phyloP scores from a whole-genome alignment of 1,284 basidiomycete species.

The Cutaneotrichosporon cutaneum region DNA sequence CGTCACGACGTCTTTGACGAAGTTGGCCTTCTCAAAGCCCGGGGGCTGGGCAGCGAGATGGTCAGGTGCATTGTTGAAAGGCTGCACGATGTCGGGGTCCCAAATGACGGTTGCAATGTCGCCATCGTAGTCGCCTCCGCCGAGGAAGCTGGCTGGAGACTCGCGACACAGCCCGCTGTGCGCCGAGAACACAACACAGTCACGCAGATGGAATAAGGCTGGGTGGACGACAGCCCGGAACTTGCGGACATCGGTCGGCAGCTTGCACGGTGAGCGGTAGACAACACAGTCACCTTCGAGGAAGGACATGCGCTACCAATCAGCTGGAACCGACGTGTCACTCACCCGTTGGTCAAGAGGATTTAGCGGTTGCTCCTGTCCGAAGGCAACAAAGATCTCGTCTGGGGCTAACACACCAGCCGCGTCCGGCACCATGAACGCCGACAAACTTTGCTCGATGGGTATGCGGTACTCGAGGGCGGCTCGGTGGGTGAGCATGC shows the following conservation, averaged over 20 bases:
- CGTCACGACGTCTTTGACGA: slow-evolving; percentile 37
- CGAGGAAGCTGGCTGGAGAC: slow-evolving; percentile 42
- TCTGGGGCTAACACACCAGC: slow-evolving; percentile 33
- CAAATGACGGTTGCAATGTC: slow-evolving; percentile 42
- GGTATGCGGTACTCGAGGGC: slow-evolving; percentile 33
- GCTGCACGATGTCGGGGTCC: slow-evolving; percentile 31
- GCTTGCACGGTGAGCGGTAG: slow-evolving; percentile 42
- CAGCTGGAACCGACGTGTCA: not conserved
- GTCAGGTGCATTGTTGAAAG: slow-evolving; percentile 37
- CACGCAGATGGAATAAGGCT: slow-evolving; percentile 38
- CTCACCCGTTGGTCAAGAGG: slow-evolving; percentile 23
- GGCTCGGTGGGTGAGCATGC: slow-evolving; percentile 20
- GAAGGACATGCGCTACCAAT: slow-evolving; percentile 22
- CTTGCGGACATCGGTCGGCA: slow-evolving; percentile 43
- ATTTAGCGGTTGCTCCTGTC: slow-evolving; percentile 26
- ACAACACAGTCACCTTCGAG: slow-evolving; percentile 36
- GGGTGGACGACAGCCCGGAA: slow-evolving; percentile 37
- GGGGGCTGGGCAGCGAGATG: slow-evolving; percentile 22
- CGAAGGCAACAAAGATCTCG: slow-evolving; percentile 39
- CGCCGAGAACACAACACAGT: slow-evolving; percentile 45
- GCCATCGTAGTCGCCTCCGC: slow-evolving; percentile 49
- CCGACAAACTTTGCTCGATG: slow-evolving; percentile 33
- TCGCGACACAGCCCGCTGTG: slow-evolving; percentile 29
- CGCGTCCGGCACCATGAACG: slow-evolving; percentile 45
- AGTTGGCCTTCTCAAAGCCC: slow-evolving; percentile 36